Conservation (phyloP, 352 stramenopile genomes). For the Phytophthora nicotianae region DNA sequence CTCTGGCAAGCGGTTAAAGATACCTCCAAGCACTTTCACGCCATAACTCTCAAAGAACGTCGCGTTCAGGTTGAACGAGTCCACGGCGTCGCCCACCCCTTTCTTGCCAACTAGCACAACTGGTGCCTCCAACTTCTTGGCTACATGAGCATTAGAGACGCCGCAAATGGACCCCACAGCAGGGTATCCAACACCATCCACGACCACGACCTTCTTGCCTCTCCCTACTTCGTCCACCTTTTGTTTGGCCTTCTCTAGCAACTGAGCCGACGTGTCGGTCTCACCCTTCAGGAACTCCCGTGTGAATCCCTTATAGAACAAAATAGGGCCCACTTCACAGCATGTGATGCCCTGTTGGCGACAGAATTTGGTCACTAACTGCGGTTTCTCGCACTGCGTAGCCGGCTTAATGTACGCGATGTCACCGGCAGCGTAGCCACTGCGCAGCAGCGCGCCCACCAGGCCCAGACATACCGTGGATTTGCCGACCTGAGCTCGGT, state of each 20-base stretch:
- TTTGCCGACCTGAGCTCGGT: conserved; percentile 94
- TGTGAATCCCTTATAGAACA: conserved; percentile 98
- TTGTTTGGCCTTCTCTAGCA: conserved; percentile 83
- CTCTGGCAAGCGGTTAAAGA: conserved; percentile 95
- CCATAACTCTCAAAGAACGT: conserved; percentile 92
- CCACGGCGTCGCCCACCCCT: conserved; percentile 96
- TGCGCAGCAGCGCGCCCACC: conserved; percentile 87
- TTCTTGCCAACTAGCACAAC: conserved; percentile 96
- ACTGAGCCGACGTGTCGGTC: conserved; percentile 78
- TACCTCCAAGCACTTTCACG: conserved; percentile 94
- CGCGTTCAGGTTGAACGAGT: conserved; percentile 98
- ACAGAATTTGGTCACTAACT: conserved; percentile 95
- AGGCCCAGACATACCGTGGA: conserved; percentile 96
- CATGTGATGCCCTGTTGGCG: conserved; percentile 85
- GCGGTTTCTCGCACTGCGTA: conserved; percentile 96
- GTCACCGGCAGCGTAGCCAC: conserved; percentile 63
- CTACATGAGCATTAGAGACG: conserved; percentile 78
- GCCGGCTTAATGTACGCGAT: conserved; percentile 98
- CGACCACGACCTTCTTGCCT: conserved; percentile 93
- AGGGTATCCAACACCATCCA: conserved; percentile 98
- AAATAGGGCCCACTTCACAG: conserved; percentile 92
- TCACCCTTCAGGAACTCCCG: conserved; percentile 94
- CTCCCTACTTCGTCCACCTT: conserved; percentile 90
- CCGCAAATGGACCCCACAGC: conserved; percentile 84
- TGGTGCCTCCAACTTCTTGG: conserved; percentile 63